phyloP scores from a whole-genome alignment of 805 yeast species.

The Sugiyamaella smithiae region DNA sequence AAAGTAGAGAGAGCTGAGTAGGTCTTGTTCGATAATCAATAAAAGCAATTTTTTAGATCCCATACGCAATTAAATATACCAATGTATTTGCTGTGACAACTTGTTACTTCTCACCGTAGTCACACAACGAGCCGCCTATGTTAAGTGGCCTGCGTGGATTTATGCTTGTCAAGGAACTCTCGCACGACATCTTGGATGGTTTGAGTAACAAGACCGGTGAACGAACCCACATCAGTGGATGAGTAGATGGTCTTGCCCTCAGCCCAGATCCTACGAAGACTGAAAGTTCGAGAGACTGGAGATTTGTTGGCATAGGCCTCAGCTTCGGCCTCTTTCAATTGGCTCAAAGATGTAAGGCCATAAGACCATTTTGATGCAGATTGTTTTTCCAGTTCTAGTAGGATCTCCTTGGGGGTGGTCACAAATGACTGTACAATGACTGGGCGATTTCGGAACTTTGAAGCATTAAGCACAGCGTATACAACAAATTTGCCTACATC shows the following conservation, averaged over 20 bases:
- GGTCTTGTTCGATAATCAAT: too few relatives aligned
- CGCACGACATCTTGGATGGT: too few relatives aligned
- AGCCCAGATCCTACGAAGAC: background rate
- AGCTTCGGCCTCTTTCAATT: background rate
- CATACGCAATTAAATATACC: too few relatives aligned
- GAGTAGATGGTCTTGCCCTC: background rate
- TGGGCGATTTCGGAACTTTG: background rate
- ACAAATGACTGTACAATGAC: constrained; percentile 2
- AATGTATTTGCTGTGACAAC: too few relatives aligned
- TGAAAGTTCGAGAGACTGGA: background rate
- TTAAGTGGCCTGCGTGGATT: too few relatives aligned
- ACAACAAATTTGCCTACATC: background rate
- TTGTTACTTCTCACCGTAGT: too few relatives aligned
- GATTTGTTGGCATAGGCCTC: background rate
- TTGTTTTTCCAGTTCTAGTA: background rate
- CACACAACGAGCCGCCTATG: too few relatives aligned
- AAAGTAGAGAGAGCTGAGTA: too few relatives aligned
- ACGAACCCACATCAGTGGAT: background rate
- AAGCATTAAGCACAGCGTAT: background rate
- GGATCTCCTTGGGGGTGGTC: background rate
- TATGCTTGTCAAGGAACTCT: too few relatives aligned
- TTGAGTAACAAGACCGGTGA: background rate
- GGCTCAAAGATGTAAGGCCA: background rate
- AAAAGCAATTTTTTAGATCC: too few relatives aligned
- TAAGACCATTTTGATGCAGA: background rate